Base-by-base conservation (phyloP, 495 filamentous ascomycete genomes). In the Lasiosphaeris hirsuta region DNA sequence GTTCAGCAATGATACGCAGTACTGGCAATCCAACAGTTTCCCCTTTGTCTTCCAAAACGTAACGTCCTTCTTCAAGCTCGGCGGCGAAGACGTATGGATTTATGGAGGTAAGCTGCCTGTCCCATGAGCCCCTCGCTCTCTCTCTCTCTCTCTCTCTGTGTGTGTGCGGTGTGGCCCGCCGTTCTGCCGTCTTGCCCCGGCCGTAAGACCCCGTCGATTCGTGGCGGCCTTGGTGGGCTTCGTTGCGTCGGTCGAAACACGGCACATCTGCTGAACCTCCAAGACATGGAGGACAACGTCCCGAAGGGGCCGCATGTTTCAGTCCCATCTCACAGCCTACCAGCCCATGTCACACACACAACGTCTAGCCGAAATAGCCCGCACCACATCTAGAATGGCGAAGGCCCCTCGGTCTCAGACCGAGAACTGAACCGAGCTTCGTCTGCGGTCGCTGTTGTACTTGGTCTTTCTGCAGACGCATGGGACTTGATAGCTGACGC, bases 11-110 rank as follows among this genome's bases (percentile, higher is more conserved):
- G 80, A 89, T 66, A 86, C 81, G 5, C 73, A 78, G 47, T 88
- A 88, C 72, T 88, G 86, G 85, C 79, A 87, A 63, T 73, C 69
- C 10, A 76, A 85, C 55, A 72, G 74, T 11, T 88, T 88, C 75
- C 67, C 69, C 17, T 82, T 86, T 18, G 68, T 63, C 50, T 88
- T 80, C 71, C 86, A 89, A 60, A 86, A 88, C 61, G 78, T 81
- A 0, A 83, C 82, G 0, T 83, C 84, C 4, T 88, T 88, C 77
- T 89, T 85, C 79, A 78, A 83, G 69, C 75, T 88, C 56, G 85
- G 86, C 36, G 86, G 86, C 15, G 72, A 80, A 15, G 85, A 89
- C 62, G 84, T 89, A 35, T 85, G 86, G 60, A 72, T 89, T 44
- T 89, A 87, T 54, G 72, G 72, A 14, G 71, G 72, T 38, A 54